A percentile compares a stretch with the other conserved stretches of the same genome.
phyloP scores from a whole-genome alignment of 2,329 filamentous ascomycete genomes.

The Hymenoscyphus linearis region DNA sequence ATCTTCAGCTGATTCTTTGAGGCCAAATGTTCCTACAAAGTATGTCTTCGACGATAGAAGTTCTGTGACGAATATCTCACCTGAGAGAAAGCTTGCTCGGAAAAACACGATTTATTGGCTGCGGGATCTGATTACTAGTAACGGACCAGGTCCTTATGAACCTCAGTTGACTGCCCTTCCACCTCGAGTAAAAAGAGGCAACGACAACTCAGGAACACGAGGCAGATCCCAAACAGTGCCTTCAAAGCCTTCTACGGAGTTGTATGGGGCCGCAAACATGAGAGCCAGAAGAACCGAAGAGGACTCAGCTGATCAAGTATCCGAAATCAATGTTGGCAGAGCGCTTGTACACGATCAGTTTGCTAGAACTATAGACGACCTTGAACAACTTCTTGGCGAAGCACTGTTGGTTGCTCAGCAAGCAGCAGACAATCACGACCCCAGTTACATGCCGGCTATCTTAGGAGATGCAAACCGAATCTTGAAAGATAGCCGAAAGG shows the following conservation, averaged over 20 bases:
- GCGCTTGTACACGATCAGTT: constrained; percentile 27
- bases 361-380: constrained; percentile 32
- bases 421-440: constrained; percentile 27
- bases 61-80: constrained; percentile 7
- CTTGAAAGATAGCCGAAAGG: constrained; percentile 20
- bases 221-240: constrained; percentile 14
- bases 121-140: constrained; percentile 24
- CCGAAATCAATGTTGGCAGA: neutral
- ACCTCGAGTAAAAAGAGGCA: constrained; percentile 18
- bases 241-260: constrained; percentile 8
- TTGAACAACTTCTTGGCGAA: constrained; percentile 34
- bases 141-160: constrained; percentile 20
- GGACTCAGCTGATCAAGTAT: constrained; percentile 8
- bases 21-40: neutral
- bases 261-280: constrained; percentile 16
- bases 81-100: constrained; percentile 12
- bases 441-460: constrained; percentile 16
- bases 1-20: constrained; percentile 16
- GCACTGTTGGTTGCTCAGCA: constrained; percentile 34
- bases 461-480: constrained; percentile 22
- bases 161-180: constrained; percentile 27
- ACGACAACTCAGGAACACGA: constrained; percentile 5
- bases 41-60: constrained; percentile 8
- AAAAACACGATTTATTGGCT: constrained; percentile 28
- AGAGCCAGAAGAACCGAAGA: constrained; percentile 3